Evolutionary conservation across 1,139 yeast species (phyloP).

Genomic region (Sugiyamaella sp.): DNA sequence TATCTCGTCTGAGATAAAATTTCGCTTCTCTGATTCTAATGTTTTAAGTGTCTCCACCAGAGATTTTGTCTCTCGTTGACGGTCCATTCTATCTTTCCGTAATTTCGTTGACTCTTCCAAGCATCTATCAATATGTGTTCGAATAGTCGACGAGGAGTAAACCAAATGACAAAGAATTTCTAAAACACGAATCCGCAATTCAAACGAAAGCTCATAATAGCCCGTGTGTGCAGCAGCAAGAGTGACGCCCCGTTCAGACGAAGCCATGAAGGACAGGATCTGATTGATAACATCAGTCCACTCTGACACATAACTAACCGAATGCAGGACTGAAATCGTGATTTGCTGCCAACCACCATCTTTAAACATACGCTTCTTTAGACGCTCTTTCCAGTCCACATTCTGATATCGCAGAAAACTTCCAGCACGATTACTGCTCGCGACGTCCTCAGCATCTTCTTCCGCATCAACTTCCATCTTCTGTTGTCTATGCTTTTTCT

Average conservation of each 20-base stretch:
- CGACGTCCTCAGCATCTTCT: slow-evolving; percentile 24
- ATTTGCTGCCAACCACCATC: slow-evolving; percentile 88
- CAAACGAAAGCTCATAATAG: slow-evolving; percentile 55
- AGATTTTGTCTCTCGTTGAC: slow-evolving; percentile 60
- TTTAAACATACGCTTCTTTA: slow-evolving; percentile 71
- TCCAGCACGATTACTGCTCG: slow-evolving; percentile 31
- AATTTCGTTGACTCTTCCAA: slow-evolving; percentile 64
- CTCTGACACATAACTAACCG: slow-evolving; percentile 59
- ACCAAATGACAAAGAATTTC: slow-evolving; percentile 60
- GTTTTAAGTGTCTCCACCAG: slow-evolving; percentile 53
- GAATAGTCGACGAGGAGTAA: slow-evolving; percentile 59
- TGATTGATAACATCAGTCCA: slow-evolving; percentile 52
- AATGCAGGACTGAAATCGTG: slow-evolving; percentile 65
- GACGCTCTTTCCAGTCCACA: slow-evolving; percentile 73
- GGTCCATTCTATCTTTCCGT: slow-evolving; percentile 70
- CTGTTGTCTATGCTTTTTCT: slow-evolving; percentile 36
- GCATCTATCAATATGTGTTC: slow-evolving; percentile 68
- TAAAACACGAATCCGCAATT: slow-evolving; percentile 56
- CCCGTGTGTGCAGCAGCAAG: slow-evolving; percentile 53
- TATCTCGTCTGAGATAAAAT: slow-evolving; percentile 46
- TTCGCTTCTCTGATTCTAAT: slow-evolving; percentile 39
- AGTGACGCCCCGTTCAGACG: slow-evolving; percentile 54
- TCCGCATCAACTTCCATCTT: slow-evolving; percentile 28
- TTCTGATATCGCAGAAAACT: slow-evolving; percentile 62
- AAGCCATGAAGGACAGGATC: slow-evolving; percentile 59